A percentile compares a stretch with the other conserved stretches of the same genome.
These are phyloP conservation scores for Sclerotinia nivalis DNA, from an alignment of 2,329 filamentous ascomycete genomes.

Conservation along the genomic window DNA sequence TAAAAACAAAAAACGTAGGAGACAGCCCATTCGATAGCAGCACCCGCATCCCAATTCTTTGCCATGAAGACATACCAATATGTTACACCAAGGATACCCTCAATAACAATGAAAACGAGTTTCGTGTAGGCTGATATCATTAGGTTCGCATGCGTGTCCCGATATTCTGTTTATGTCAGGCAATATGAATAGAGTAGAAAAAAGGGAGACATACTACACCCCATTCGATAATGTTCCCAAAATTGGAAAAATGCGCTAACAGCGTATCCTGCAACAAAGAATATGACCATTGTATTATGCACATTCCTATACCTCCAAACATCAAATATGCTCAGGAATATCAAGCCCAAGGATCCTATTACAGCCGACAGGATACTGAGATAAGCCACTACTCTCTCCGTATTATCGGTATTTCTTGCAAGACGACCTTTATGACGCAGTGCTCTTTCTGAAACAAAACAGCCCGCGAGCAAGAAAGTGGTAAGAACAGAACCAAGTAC, in stretches of 20 bases:
- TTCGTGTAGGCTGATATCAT: slow-evolving; percentile 70
- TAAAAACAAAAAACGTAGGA: slow-evolving; percentile 86
- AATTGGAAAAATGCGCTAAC: slow-evolving; percentile 84
- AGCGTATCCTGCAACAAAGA: slow-evolving; percentile 86
- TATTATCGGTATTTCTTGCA: slow-evolving; percentile 65
- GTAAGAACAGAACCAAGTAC: slow-evolving; percentile 70
- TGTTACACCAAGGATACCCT: slow-evolving; percentile 81
- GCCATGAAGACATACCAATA: slow-evolving; percentile 74
- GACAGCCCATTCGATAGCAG: slow-evolving; percentile 75
- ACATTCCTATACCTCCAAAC: slow-evolving; percentile 64
- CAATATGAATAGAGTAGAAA: background rate
- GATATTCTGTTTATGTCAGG: slow-evolving; percentile 16
- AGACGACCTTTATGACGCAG: slow-evolving; percentile 80
- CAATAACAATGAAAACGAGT: slow-evolving; percentile 75
- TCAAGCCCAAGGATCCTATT: slow-evolving; percentile 75
- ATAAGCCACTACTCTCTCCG: slow-evolving; percentile 62
- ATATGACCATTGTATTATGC: slow-evolving; percentile 74
- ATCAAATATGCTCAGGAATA: slow-evolving; percentile 84
- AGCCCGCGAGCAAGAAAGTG: slow-evolving; percentile 76
- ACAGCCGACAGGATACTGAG: slow-evolving; percentile 69
- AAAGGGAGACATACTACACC: slow-evolving; percentile 56
- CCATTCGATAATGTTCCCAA: slow-evolving; percentile 82
- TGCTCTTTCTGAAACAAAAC: slow-evolving; percentile 80
- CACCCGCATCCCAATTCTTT: slow-evolving; percentile 64
- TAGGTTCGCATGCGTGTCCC: slow-evolving; percentile 16